Evolutionary conservation across 2,329 filamentous ascomycete species (phyloP), one percentile per base, ranked within the genome.

Genomic region (Colletotrichum australisinense): DNA sequence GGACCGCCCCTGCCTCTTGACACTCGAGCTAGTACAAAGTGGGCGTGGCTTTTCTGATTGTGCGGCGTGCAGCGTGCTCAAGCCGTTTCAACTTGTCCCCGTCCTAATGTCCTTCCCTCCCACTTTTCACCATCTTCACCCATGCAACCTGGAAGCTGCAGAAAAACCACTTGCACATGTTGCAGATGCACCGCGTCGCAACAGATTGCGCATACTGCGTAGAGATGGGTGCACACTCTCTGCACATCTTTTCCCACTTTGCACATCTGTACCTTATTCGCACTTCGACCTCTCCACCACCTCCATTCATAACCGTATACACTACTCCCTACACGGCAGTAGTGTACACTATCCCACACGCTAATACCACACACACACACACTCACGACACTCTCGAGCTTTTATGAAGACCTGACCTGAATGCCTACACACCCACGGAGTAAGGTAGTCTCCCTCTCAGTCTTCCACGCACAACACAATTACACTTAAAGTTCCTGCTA

Each of bases 11-110:
- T 22, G 24, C 28, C 26, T 28, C 26, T 32, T 32, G 63, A 38
- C 46, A 60, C 62, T 16, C 55, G 32, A 46, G 55, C 9, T 35
- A 46, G 14, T 28, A 26, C 14, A 12, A 16, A 16, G 38, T 42
- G 14, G 38, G 38, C 7, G 24, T 52, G 49, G 57, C 56, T 64
- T 42, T 42, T 42, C 55, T 57, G 35, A 38, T 59, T 68, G 67
- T 73, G 60, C 65, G 35, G 32, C 60, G 67, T 73, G 55, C 64
- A 35, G 30, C 60, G 30, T 63, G 70, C 59, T 70, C 67, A 68
- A 70, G 70, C 70, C 60, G 70, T 73, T 73, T 73, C 70, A 73
- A 73, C 70, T 62, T 57, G 60, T 35, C 53, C 60, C 57, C 59
- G 57, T 72, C 42, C 58, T 67, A 66, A 55, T 65, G 16, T 49